Base-by-base conservation (phyloP, 1,284 basidiomycete genomes). In the Microbotryum scabiosae region DNA sequence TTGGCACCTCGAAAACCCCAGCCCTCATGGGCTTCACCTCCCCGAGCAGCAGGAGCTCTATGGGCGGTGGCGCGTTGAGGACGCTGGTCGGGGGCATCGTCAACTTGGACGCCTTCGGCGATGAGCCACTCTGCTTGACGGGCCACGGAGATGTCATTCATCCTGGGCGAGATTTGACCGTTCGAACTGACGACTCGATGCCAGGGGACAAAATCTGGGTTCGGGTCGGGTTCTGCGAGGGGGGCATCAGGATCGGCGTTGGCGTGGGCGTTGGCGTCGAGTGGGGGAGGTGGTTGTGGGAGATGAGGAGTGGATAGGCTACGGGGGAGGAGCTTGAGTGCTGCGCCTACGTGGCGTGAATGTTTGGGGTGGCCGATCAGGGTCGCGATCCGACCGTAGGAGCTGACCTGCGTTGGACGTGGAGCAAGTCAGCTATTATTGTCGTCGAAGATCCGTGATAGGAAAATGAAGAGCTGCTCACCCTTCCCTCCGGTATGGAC, bases 291-390 rank as follows among this genome's bases (percentile, higher is more conserved):
- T 26, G 5, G 26, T 23, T 58, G 50, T 2, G 50, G 61, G 36
- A 68, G 56, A 50, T 54, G 51, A 0, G 67, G 67, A 5, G 59
- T 56, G 3, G 62, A 25, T 23, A 66, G 56, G 8, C 48, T 28
- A 1, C 23, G 12, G 0, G 69, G 69, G 4, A 71, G 60, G 25
- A 70, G 69, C 41, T 70, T 71, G 20, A 71, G 54, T 3, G 66
- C 64, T 1, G 63, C n/a, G n/a, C 70, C 70, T n/a, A 71, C 70
- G 32, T 70, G 56, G 14, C 70, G 61, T 7, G 70, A 63, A 53
- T 71, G 65, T 14, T 62, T 54, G 1, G 70, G 70, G 20, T 62
- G 59, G 16, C 63, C 63, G 25, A 69, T 56, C 5, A 67, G 51
- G 23, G 57, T 57, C 1, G 66, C 70, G 28, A 71, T 64, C 5